These are phyloP conservation scores for Leptomonas pyrrhocoris DNA, from an alignment of 208 protist species.

Conservation along the genomic window DNA sequence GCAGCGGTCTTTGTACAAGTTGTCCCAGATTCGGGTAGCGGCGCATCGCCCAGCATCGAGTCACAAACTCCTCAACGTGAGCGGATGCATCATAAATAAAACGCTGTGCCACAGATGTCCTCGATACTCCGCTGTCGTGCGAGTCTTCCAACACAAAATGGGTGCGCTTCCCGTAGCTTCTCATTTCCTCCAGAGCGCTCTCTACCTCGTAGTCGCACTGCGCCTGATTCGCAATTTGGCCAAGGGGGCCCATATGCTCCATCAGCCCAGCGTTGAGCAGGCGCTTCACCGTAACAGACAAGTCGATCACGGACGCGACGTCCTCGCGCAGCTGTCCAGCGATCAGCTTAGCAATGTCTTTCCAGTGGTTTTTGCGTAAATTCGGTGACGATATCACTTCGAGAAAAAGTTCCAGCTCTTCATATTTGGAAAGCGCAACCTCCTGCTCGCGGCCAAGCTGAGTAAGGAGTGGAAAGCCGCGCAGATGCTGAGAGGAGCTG, in stretches of 20 bases:
- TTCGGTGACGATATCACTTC: conserved; percentile 74
- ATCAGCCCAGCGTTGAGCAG: conserved; percentile 74
- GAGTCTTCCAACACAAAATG: conserved; percentile 49
- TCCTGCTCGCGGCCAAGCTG: conserved; percentile 85
- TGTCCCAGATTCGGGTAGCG: conserved; percentile 55
- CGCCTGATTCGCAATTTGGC: conserved; percentile 68
- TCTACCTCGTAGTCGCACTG: conserved; percentile 80
- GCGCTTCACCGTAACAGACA: conserved; percentile 57
- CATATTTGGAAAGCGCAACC: conserved; percentile 74
- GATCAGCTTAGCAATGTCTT: conserved; percentile 79
- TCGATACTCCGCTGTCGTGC: conserved; percentile 18
- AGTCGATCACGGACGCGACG: conserved; percentile 44
- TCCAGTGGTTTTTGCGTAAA: conserved; percentile 88
- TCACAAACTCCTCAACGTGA: conserved; percentile 66
- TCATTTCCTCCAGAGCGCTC: conserved; percentile 82
- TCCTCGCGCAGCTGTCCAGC: conserved; percentile 56
- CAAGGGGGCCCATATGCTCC: conserved; percentile 56
- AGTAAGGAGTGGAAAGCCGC: conserved; percentile 68
- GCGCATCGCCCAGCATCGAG: conserved; percentile 50
- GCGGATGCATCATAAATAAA: conserved; percentile 38
- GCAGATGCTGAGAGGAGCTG: conserved; percentile 65
- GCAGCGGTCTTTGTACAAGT: conserved; percentile 56
- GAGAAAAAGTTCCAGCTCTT: conserved; percentile 72
- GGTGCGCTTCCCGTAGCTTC: conserved; percentile 79
- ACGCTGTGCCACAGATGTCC: conserved; percentile 23